Conservation (phyloP, 2,329 filamentous ascomycete species). For the Penicillium brasilianum region DNA sequence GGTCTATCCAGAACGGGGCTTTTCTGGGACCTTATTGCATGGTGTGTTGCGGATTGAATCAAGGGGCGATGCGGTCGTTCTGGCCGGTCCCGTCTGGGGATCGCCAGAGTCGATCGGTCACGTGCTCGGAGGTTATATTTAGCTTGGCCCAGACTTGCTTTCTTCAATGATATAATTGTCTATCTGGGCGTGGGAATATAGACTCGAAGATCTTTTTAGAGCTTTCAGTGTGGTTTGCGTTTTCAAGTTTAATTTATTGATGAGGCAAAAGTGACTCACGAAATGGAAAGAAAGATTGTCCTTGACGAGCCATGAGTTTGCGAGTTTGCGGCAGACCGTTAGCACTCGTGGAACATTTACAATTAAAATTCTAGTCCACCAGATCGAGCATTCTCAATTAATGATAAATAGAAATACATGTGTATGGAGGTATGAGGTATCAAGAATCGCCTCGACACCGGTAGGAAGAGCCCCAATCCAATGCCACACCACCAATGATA, state of each 20-base stretch:
- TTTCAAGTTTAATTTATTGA: not conserved
- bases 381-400: constrained; percentile 15
- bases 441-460: not conserved
- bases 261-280: not conserved
- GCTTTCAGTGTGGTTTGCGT: no score
- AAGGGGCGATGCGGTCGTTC: constrained; percentile 16
- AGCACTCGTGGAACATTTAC: not conserved
- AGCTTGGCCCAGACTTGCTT: not conserved
- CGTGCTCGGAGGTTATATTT: constrained; percentile 17
- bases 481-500: constrained; percentile 8
- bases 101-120: constrained; percentile 12
- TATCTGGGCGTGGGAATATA: not conserved
- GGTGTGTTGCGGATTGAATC: constrained; percentile 9
- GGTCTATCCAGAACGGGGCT: constrained; percentile 1
- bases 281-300: not conserved
- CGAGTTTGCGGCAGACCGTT: not conserved
- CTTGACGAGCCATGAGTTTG: not conserved
- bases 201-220: no score
- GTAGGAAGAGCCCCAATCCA: not conserved
- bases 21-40: constrained; percentile 8
- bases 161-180: not conserved
- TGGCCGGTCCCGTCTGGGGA: constrained; percentile 10
- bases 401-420: constrained; percentile 25
- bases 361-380: not conserved
- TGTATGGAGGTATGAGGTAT: constrained; percentile 8